Evolutionary conservation across 257 asterid genomes (phyloP).

Genomic region (Gardenia jasminoides): DNA sequence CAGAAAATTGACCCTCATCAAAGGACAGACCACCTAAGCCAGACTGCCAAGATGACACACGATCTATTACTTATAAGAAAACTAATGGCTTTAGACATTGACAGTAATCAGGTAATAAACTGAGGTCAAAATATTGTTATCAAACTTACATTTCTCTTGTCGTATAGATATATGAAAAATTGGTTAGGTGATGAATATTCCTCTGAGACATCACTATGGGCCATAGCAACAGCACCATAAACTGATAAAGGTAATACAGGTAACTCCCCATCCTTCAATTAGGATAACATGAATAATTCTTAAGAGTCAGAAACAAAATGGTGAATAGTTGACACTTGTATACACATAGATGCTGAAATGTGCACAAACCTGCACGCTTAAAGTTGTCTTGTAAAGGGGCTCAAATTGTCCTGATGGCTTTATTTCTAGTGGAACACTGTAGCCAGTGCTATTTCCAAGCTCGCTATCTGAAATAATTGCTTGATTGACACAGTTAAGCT

Average conservation of each 20-base stretch:
- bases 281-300: slow-evolving; percentile 14
- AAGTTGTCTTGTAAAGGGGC: slow-evolving; percentile 83
- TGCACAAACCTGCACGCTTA: slow-evolving; percentile 50
- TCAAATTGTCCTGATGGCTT: slow-evolving; percentile 95
- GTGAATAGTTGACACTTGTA: background rate
- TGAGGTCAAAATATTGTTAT: background rate
- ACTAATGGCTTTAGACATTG: background rate
- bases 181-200: slow-evolving; percentile 93
- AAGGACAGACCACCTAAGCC: slow-evolving; percentile 96
- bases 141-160: slow-evolving; percentile 80
- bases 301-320: background rate
- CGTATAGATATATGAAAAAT: slow-evolving; percentile 93
- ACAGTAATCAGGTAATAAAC: background rate
- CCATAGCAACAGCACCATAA: slow-evolving; percentile 94
- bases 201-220: slow-evolving; percentile 75
- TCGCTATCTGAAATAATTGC: slow-evolving; percentile 73
- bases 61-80: slow-evolving; percentile 3
- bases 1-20: slow-evolving; percentile 95
- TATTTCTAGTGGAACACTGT: slow-evolving; percentile 79
- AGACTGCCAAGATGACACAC: slow-evolving; percentile 46
- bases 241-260: slow-evolving; percentile 97
- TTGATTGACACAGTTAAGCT: slow-evolving; percentile 71
- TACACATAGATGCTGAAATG: background rate
- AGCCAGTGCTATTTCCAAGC: slow-evolving; percentile 56
- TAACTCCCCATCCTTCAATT: slow-evolving; percentile 80